A percentile compares a stretch with the other conserved stretches of the same genome.
phyloP scores from a whole-genome alignment of 73 alveolate species.

The Tetrahymena malaccensis region DNA sequence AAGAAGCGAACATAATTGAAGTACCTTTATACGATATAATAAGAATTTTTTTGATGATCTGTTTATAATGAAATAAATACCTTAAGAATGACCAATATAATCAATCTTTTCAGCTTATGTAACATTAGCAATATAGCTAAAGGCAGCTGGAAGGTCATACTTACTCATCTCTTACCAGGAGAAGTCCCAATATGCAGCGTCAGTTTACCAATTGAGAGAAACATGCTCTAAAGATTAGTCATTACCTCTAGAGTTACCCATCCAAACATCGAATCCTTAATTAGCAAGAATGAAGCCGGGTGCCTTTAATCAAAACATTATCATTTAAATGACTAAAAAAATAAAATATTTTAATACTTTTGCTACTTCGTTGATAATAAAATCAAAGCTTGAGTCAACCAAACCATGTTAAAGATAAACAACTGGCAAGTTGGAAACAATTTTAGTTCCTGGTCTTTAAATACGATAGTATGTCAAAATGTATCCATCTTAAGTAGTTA shows the following conservation, averaged over 20 bases:
- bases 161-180: constrained; percentile 83
- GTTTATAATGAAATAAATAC: constrained; percentile 66
- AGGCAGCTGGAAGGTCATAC: constrained; percentile 82
- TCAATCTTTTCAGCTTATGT: constrained; percentile 60
- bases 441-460: constrained; percentile 61
- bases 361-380: constrained; percentile 68
- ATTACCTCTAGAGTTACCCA: constrained; percentile 80
- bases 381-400: constrained; percentile 65
- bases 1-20: constrained; percentile 54
- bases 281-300: constrained; percentile 65
- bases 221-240: constrained; percentile 32
- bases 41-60: neutral
- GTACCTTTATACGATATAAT: neutral
- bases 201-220: constrained; percentile 43
- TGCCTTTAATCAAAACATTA: constrained; percentile 18
- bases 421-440: constrained; percentile 55
- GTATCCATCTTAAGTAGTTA: constrained; percentile 90
- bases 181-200: constrained; percentile 76
- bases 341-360: neutral
- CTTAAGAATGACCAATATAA: constrained; percentile 95
- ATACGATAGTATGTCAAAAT: constrained; percentile 62
- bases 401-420: constrained; percentile 91
- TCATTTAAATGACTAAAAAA: too few species aligned
- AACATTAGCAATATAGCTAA: constrained; percentile 52
- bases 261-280: constrained; percentile 88